Base-by-base conservation (phyloP, 208 protist species). In the Wallacemonas sp. region DNA sequence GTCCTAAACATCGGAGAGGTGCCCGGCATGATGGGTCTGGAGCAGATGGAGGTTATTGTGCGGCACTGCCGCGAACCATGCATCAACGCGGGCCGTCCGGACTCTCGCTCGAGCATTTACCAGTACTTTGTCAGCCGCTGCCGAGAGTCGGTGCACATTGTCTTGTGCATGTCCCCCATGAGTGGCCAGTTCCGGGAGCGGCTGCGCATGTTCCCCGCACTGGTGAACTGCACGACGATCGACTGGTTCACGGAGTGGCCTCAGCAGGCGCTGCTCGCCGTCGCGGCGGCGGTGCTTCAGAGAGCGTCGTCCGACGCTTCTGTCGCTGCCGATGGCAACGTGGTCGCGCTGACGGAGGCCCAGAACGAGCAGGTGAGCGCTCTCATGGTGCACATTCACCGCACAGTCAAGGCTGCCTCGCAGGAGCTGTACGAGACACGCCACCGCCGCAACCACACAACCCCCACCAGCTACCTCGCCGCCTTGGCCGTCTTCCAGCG, bases 171-270 rank as follows among this genome's bases (percentile, higher is more conserved):
- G 87, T 98, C 89, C 6, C 98, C 97, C 8, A 91, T 98, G 64
- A 97, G 95, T 52, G 86, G 94, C 36, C 72, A 70, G 29, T 98
- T 99, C 71, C 91, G 95, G 55, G 76, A 84, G 50, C 85, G 98
- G 29, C 84, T 97, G 55, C 88, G 96, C 59, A 97, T 95, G 91
- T 99, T 98, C 65, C 98, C 98, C 1, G 98, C 98, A 21, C 71
- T 99, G 15, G 94, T 99, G 57, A 98, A 98, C 77, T 98, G 98
- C 74, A 97, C 89, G 46, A 98, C 97, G 17, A 98, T 99, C 61
- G 97, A 99, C 72, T 99, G 98, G 98, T 98, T 98, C 79, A 87
- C 83, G 38, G 79, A 85, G 52, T 99, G 98, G 98, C 96, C 98
- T 22, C 65, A 68, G 50, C 88, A 97, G 30, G 98, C 97, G 1